Evolutionary conservation across 768 basidiomycete genomes (phyloP).

Genomic region (Cubamyces sp.): DNA sequence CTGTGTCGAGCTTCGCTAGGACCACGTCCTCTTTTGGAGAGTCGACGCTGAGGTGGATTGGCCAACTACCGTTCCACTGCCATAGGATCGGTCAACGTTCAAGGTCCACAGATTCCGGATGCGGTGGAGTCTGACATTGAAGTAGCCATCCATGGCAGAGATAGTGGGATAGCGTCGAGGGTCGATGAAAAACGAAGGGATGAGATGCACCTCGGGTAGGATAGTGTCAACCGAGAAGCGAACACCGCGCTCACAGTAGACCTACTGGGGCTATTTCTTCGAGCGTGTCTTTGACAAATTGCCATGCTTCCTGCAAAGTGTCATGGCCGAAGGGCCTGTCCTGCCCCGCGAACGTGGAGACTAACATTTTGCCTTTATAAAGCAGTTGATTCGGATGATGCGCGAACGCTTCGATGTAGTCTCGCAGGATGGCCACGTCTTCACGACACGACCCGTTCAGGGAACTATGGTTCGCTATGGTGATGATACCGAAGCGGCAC

Average conservation of each 20-base stretch:
- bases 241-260: background rate
- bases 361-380: conserved; percentile 36
- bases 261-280: conserved; percentile 38
- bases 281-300: conserved; percentile 29
- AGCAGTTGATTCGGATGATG: conserved; percentile 38
- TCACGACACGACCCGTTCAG: conserved; percentile 19
- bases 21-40: conserved; percentile 29
- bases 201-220: conserved; percentile 34
- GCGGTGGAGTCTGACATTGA: conserved; percentile 30
- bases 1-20: conserved; percentile 43
- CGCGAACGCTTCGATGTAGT: conserved; percentile 35
- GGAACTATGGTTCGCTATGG: conserved; percentile 35
- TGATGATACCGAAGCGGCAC: background rate
- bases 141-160: conserved; percentile 46
- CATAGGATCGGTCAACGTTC: background rate
- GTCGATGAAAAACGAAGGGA: conserved; percentile 38
- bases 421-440: conserved; percentile 28
- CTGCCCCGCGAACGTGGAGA: conserved; percentile 46
- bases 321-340: conserved; percentile 37
- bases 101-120: background rate
- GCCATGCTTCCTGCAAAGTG: conserved; percentile 34
- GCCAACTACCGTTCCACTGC: conserved; percentile 40
- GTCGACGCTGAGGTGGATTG: conserved; percentile 48
- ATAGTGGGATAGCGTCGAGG: conserved; percentile 38
- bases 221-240: background rate